Base-by-base conservation (phyloP, 331 rosid genomes). In the Quercus phellos region DNA sequence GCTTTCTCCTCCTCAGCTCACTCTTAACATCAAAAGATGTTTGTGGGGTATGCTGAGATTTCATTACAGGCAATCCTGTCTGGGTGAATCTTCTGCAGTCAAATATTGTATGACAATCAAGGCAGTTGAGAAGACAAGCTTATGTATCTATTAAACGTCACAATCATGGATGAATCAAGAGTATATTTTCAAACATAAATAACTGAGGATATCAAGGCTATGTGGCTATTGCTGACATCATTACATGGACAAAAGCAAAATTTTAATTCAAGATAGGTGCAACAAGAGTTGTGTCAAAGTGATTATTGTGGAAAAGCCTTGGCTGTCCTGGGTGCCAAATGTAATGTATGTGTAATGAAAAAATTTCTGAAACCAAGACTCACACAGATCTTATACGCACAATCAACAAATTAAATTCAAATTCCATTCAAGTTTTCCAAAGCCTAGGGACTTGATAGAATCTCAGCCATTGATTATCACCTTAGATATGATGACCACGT, bases 61-160 rank as follows among this genome's bases (percentile, higher is more conserved):
- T 82, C 82, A 77, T 78, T 80, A 61, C 76, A 61, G 78, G 76
- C 76, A 73, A 22, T 74, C 29, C 27, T 73, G 68, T 51, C 79
- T 22, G 24, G 30, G 24, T 29, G 56, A 29, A 78, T 59, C 55
- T 82, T 17, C 82, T 70, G 22, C 60, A 46, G 55, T 54, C 43
- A 60, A 74, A 61, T 56, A 13, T 58, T 54, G 34, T 5, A 21
- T 1, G 60, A 70, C 72, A 64, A 60, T 53, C 35, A 73, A 76
- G 80, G 72, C 43, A 68, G 77, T 32, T 32, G 68, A 61, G 68
- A 75, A 55, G 50, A 83, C 83, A 68, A 58, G 68, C 80, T 16
- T 74, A 66, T 22, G 14, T 51, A 5, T 59, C 50, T 13, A 6
- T 26, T 51, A 69, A 59, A 58, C 29, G 32, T 24, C 68, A 54